These are phyloP conservation scores for Juglanconis sp. DNA, from an alignment of 2,329 filamentous ascomycete species.

Conservation along the genomic window DNA sequence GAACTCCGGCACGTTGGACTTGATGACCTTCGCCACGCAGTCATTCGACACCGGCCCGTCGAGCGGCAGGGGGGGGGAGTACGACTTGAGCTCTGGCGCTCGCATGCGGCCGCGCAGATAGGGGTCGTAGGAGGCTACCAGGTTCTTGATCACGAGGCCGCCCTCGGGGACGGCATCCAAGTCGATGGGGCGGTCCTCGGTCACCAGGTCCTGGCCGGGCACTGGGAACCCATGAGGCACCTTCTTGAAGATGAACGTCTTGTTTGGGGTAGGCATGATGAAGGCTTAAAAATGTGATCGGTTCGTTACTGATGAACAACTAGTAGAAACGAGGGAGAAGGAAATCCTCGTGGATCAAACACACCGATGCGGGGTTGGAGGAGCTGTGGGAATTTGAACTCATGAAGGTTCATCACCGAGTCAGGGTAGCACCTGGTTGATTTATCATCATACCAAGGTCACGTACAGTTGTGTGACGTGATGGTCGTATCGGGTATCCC, in stretches of 20 bases:
- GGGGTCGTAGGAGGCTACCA: conserved; percentile 77
- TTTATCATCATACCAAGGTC: no score
- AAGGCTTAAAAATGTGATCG: conserved; percentile 43
- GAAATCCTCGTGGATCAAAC: no score
- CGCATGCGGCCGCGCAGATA: conserved; percentile 84
- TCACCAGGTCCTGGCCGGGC: conserved; percentile 64
- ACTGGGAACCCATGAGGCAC: conserved; percentile 65
- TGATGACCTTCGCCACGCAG: conserved; percentile 66
- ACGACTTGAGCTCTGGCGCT: conserved; percentile 60
- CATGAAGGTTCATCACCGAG: no score
- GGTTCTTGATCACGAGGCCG: conserved; percentile 66
- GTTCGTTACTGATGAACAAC: conserved; percentile 62
- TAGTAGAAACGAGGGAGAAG: conserved; percentile 28
- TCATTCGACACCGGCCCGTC: conserved; percentile 62
- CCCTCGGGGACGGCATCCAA: conserved; percentile 59
- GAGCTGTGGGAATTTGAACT: no score
- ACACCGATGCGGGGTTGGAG: no score
- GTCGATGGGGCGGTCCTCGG: conserved; percentile 68
- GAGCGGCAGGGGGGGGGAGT: conserved; percentile 60
- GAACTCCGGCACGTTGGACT: conserved; percentile 60
- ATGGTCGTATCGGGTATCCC: no score
- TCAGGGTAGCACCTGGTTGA: no score
- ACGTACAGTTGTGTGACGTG: no score
- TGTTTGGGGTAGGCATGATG: conserved; percentile 53
- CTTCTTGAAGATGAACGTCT: conserved; percentile 70